Percentiles rank a stretch among this genome's conserved stretches.
phyloP scores from a whole-genome alignment of 2,329 filamentous ascomycete genomes.

The Metarhizium guizhouense region DNA sequence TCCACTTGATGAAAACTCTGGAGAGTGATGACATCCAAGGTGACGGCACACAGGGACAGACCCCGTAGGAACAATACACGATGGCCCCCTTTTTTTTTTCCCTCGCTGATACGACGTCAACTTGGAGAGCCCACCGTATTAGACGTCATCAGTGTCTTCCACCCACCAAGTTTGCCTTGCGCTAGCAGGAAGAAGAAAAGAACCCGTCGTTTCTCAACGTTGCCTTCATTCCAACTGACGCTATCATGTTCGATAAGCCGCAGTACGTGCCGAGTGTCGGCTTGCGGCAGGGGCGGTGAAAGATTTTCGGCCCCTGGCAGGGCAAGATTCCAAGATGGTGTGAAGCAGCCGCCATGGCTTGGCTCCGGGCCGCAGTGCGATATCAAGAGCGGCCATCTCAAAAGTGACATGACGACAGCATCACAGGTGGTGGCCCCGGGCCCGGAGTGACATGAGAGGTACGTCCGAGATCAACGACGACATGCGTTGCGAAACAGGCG shows the following conservation, averaged over 20 bases:
- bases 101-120: neutral
- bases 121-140: neutral
- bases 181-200: neutral
- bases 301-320: neutral
- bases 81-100: neutral
- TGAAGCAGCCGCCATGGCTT: neutral
- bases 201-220: neutral
- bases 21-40: neutral
- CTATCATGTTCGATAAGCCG: neutral
- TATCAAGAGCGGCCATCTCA: too few species aligned
- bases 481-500: neutral
- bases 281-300: neutral
- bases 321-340: neutral
- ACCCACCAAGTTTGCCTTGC: neutral
- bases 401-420: too few species aligned
- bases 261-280: neutral
- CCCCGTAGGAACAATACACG: neutral
- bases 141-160: neutral
- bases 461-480: too few species aligned
- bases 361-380: neutral
- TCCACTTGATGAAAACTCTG: slow-evolving; percentile 10
- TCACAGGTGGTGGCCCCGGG: too few species aligned
- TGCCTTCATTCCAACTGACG: neutral
- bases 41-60: slow-evolving; percentile 5
- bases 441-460: too few species aligned